Evolutionary conservation across 352 stramenopile genomes (phyloP), one percentile per base, ranked within the genome.

Genomic region (Phytophthora citrophthora): DNA sequence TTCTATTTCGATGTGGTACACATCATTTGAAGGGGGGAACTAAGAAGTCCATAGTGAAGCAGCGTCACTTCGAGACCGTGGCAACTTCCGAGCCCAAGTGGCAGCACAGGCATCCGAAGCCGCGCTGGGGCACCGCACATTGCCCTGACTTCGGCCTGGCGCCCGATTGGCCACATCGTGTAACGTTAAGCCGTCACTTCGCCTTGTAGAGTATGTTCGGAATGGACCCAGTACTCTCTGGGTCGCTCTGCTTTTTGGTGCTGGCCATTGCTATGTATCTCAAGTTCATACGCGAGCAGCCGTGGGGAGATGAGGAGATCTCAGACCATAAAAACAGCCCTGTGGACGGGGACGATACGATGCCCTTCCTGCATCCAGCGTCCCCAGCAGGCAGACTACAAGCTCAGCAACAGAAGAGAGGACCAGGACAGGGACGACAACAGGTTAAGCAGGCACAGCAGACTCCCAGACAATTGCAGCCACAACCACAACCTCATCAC

Each of bases 211-310:
- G 40, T 2, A 65, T 67, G 57, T 69, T 69, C 41, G 62, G 57
- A 24, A 92, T 95, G 82, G 87, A 95, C 71, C 87, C 86, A 9
- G 87, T 95, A 62, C 74, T 95, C 32, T 90, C 87, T 26, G 87
- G 87, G n/a, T 95, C 87, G 68, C 74, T 95, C 24, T 95, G 87
- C 62, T 95, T 95, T 64, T 68, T 95, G 46, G 84, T 91, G 67
- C 71, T 95, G 45, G 86, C 87, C 52, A 88, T 95, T 55, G 79
- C 89, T 59, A 92, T 95, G 87, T 95, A 95, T 71, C 80, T 95
- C 59, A 91, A 91, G 56, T 95, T 95, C 54, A 91, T 95, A 56
- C 80, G 86, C 48, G 82, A 91, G 63, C 79, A 90, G 57, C 81
- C 77, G 52, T 78, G 76, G 73, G 46, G 73, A 43, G 83, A 89